These are phyloP conservation scores for Tylopilus subfusipes DNA, from an alignment of 768 basidiomycete species.

Conservation along the genomic window DNA sequence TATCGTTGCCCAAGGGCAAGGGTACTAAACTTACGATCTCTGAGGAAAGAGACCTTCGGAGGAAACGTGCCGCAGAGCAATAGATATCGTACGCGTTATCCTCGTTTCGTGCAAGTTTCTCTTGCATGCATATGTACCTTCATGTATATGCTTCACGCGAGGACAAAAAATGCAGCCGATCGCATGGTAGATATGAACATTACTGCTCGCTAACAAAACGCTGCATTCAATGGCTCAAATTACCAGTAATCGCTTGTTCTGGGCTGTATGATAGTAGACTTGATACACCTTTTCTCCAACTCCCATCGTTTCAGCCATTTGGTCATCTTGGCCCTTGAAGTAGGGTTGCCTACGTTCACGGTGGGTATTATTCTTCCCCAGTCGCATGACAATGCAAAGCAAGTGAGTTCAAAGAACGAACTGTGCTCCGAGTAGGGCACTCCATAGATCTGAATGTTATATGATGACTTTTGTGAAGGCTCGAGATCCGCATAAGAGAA, in stretches of 20 bases:
- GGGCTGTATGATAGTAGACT: constrained; percentile 34
- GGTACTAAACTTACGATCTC: constrained; percentile 97
- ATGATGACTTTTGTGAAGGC: constrained; percentile 67
- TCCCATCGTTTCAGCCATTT: constrained; percentile 91
- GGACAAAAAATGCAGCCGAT: constrained; percentile 20
- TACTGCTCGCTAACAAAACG: background rate
- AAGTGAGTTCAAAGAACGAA: constrained; percentile 92
- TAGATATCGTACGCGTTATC: constrained; percentile 32
- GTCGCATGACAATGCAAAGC: constrained; percentile 85
- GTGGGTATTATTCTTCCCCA: constrained; percentile 94
- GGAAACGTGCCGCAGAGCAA: constrained; percentile 74
- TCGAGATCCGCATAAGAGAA: constrained; percentile 72
- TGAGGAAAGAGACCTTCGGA: constrained; percentile 91
- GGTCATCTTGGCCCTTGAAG: constrained; percentile 77
- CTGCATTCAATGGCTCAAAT: background rate
- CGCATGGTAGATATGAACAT: constrained; percentile 15
- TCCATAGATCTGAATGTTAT: constrained; percentile 69
- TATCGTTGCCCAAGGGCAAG: constrained; percentile 96
- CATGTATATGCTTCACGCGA: constrained; percentile 21
- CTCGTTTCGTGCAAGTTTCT: constrained; percentile 2
- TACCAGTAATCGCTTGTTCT: constrained; percentile 49
- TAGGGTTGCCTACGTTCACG: constrained; percentile 78
- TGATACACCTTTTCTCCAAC: constrained; percentile 62
- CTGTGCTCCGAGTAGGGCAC: constrained; percentile 95
- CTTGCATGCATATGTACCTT: constrained; percentile 11